These are phyloP conservation scores for Knufia petricola DNA, from an alignment of 2,329 filamentous ascomycete genomes.

Conservation along the genomic window DNA sequence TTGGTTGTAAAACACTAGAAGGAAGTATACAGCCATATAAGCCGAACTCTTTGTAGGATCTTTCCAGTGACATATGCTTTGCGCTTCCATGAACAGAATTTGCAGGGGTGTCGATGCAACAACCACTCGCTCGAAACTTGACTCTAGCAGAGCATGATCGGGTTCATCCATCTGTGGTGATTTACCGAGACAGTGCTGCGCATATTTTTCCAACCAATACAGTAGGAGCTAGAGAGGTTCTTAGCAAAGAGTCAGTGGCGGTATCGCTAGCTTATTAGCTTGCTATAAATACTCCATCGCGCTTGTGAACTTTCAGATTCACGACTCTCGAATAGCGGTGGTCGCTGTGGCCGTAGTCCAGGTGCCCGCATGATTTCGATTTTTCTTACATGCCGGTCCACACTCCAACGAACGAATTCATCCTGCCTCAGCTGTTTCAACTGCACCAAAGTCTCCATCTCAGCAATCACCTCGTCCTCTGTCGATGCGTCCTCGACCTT, in stretches of 20 bases:
- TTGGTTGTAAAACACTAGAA: constrained; percentile 10
- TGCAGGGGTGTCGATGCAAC: constrained; percentile 11
- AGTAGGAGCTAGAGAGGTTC: not conserved
- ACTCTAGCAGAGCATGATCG: constrained; percentile 7
- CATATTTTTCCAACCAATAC: constrained; percentile 7
- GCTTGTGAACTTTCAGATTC: not conserved
- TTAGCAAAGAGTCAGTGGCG: not conserved
- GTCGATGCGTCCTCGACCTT: constrained; percentile 7
- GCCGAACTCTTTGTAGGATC: constrained; percentile 8
- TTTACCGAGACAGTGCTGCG: constrained; percentile 3
- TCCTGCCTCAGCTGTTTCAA: constrained; percentile 15
- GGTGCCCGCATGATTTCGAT: not conserved
- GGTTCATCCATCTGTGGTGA: constrained; percentile 1
- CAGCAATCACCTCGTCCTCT: not conserved
- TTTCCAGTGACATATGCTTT: constrained; percentile 11
- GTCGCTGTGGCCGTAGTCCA: not conserved
- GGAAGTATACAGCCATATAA: constrained; percentile 15
- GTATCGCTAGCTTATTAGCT: not conserved
- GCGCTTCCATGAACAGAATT: constrained; percentile 10
- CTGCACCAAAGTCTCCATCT: constrained; percentile 9
- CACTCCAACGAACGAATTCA: constrained; percentile 13
- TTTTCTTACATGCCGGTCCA: constrained; percentile 14
- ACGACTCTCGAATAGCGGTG: not conserved
- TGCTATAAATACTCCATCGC: not conserved
- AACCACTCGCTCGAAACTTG: constrained; percentile 10